phyloP scores from a whole-genome alignment of 2,329 filamentous ascomycete species.

The Pseudocercospora eumusae region DNA sequence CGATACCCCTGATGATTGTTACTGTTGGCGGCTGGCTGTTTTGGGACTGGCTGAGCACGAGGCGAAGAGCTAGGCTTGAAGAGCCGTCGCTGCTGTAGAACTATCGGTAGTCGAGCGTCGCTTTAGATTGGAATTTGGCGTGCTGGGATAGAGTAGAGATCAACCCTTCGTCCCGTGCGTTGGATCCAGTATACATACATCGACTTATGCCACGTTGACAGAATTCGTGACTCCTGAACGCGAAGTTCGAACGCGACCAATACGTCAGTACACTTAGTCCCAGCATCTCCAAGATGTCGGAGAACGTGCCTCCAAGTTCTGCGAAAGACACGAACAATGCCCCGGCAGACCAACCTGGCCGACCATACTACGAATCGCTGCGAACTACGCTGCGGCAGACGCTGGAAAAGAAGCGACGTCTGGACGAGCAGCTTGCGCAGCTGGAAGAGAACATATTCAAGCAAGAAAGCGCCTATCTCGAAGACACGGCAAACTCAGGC shows the following conservation, averaged over 20 bases:
- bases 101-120: not conserved
- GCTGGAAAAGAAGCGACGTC: constrained; percentile 63
- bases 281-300: constrained; percentile 45
- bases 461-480: constrained; percentile 84
- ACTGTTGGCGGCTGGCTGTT: constrained; percentile 15
- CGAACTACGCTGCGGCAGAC: constrained; percentile 67
- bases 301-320: constrained; percentile 47
- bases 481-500: constrained; percentile 78
- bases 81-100: constrained; percentile 4
- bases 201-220: not conserved
- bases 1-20: constrained; percentile 16
- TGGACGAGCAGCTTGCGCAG: constrained; percentile 53
- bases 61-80: not conserved
- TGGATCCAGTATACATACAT: too few relatives aligned
- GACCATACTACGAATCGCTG: constrained; percentile 70
- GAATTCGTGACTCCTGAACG: not conserved
- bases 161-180: not conserved
- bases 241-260: not conserved
- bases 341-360: constrained; percentile 50
- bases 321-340: constrained; percentile 35
- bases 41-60: constrained; percentile 14
- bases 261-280: not conserved
- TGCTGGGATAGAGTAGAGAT: not conserved
- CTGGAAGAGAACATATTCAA: constrained; percentile 81
- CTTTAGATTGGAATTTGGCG: not conserved